Base-by-base conservation (phyloP, 129 eudicot genomes). In the Escallonia herrerae region DNA sequence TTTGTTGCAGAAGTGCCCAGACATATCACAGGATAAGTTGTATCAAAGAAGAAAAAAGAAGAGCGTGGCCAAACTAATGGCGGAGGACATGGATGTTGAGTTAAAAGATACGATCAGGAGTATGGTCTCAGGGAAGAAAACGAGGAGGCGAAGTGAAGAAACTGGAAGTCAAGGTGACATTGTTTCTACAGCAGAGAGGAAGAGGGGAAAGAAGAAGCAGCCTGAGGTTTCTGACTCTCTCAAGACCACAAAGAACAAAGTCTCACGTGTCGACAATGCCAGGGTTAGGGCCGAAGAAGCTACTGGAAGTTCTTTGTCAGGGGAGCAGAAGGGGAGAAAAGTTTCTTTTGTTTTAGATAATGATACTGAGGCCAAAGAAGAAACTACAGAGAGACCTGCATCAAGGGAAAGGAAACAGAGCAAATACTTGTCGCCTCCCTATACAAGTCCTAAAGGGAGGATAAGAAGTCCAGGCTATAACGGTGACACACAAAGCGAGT, bases 401-500 rank as follows among this genome's bases (percentile, higher is more conserved):
- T 66, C 86, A 12, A 67, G 90, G 66, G 86, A 79, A 55, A 68
- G 75, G 71, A 84, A 84, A 75, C 81, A 72, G 70, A 84, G 95
- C 82, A 81, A 72, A 69, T 87, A 79, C 42, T 67, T 87, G 37
- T 87, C 86, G 1, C 76, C 86, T 40, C 95, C 95, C 39, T 87
- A 78, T 55, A 85, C 82, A 11, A 78, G 65, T 62, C 86, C 74
- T 2, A 22, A 56, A 2, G 60, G 70, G 48, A 60, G 60, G 38
- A 45, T 40, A n/a, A 76, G 65, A 46, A 69, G 47, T 15, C 56
- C 77, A 2, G 69, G 74, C 63, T 79, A 64, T 4, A 81, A 73
- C 66, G 72, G 61, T 63, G 76, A 59, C 11, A 61, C 74, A 3
- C 76, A 75, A 60, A 22, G 58, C n/a, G 85, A 86, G 15, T 72